Base-by-base conservation (phyloP, 2,329 filamentous ascomycete genomes). In the Samsoniella hepiali region DNA sequence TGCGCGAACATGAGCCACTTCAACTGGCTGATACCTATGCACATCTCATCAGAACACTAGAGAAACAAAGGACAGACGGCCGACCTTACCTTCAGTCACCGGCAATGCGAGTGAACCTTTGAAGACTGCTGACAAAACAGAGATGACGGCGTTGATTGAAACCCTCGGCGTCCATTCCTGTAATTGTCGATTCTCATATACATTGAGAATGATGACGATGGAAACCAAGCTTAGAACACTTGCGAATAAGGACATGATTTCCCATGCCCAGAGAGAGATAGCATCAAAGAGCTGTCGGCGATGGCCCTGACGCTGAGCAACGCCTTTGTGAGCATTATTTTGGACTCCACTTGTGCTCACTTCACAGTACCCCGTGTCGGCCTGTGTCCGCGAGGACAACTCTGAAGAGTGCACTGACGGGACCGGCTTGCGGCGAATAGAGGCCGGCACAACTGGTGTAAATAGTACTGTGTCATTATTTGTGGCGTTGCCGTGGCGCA, bases 51-150 rank as follows among this genome's bases (percentile, higher is more conserved):
- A 61, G 40, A 10, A 34, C 36, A 32, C 34, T 2, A n/a, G 7
- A 10, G 1, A 13, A 22, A 40, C 5, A 13, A 50, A 27, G 6
- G n/a, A 36, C 3, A 34, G 6, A 5, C 8, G 7, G 4, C 17
- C 4, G 8, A 11, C 6, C 4, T 3, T 45, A 54, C 58, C 58
- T 54, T 61, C 58, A 17, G 49, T 61, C 11, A 54, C 10, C 13
- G 58, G 58, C 27, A 61, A 11, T 31, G 58, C 58, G 5, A 61
- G 58, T 11, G 58, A 53, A 15, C 49, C 58, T 45, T 61, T 61
- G 8, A 61, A 61, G 3, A 54, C 15, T 7, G 49, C 50, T 15
- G 58, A 61, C 36, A 61, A 45, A 17, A 54, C 44, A 42, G 58
- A 61, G 6, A 61, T 45, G 0, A 61, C 49, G 29, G 58, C 58